Conservation (phyloP, 805 yeast genomes). For the Yamadazyma endophytica region DNA sequence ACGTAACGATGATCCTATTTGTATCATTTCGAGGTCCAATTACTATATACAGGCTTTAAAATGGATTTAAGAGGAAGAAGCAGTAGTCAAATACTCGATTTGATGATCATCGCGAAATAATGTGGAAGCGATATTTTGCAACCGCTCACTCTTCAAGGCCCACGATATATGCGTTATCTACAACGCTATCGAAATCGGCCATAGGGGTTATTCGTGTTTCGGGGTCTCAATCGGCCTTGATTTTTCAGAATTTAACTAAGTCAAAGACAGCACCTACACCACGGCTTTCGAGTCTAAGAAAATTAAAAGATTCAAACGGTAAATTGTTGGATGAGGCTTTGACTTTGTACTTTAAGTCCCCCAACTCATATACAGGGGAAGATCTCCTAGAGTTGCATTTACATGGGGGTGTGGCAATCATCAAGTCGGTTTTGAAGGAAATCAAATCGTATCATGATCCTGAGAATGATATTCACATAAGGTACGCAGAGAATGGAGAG, state of each 20-base stretch:
- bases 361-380: conserved; percentile 88
- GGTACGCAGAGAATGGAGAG: conserved; percentile 93
- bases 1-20: no score
- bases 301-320: conserved; percentile 43
- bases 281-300: conserved; percentile 55
- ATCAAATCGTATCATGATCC: conserved; percentile 52
- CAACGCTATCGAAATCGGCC: conserved; percentile 78
- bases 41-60: no score
- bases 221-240: conserved; percentile 55
- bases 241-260: conserved; percentile 46
- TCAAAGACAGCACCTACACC: conserved; percentile 37
- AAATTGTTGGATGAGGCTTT: conserved; percentile 73
- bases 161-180: conserved; percentile 88
- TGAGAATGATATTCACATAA: conserved; percentile 35
- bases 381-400: conserved; percentile 84
- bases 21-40: no score
- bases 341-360: conserved; percentile 62
- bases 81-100: no score
- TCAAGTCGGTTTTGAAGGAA: conserved; percentile 61
- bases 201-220: conserved; percentile 81
- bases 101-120: no score
- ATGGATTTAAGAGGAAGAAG: no score
- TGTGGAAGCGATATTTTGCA: background rate
- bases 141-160: conserved; percentile 28
- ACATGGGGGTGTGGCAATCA: conserved; percentile 91